phyloP scores from a whole-genome alignment of 768 basidiomycete species.

The Fomitopsis serialis region DNA sequence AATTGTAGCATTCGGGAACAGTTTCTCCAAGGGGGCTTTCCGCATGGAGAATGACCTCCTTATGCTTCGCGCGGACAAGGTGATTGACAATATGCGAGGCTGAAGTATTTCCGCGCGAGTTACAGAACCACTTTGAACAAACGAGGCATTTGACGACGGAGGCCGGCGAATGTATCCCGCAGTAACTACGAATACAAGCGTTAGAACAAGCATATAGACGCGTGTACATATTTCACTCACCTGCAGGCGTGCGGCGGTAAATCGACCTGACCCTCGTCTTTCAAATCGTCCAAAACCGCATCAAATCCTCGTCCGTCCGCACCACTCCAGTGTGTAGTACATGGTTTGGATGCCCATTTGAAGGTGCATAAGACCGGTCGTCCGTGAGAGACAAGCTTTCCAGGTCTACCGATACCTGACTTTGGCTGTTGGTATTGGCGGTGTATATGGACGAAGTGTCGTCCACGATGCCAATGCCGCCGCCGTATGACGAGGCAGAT shows the following conservation, averaged over 20 bases:
- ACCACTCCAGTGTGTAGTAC: slow-evolving; percentile 2
- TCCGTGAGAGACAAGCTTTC: slow-evolving; percentile 65
- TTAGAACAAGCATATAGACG: background rate
- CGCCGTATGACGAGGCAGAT: slow-evolving; percentile 74
- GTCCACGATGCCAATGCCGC: slow-evolving; percentile 60
- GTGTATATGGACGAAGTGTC: slow-evolving; percentile 82
- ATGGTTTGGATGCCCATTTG: slow-evolving; percentile 17
- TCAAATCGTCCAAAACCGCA: slow-evolving; percentile 83
- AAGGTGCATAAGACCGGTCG: slow-evolving; percentile 41
- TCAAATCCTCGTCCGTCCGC: slow-evolving; percentile 80
- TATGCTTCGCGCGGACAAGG: slow-evolving; percentile 97
- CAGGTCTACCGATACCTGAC: slow-evolving; percentile 48
- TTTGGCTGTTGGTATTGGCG: slow-evolving; percentile 56
- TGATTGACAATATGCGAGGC: slow-evolving; percentile 99
- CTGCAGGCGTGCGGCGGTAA: slow-evolving; percentile 94
- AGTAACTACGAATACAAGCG: slow-evolving; percentile 58
- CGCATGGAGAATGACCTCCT: slow-evolving; percentile 94
- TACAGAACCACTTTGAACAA: slow-evolving; percentile 97
- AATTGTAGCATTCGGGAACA: slow-evolving; percentile 98
- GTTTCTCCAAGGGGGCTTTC: slow-evolving; percentile 96
- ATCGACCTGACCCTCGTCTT: slow-evolving; percentile 74
- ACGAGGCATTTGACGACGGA: slow-evolving; percentile 94
- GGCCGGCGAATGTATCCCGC: slow-evolving; percentile 95
- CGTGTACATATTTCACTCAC: slow-evolving; percentile 37
- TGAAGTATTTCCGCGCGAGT: slow-evolving; percentile 95